These are phyloP conservation scores for Pyrenophora tritici-repentis DNA, from an alignment of 2,329 filamentous ascomycete genomes.

Conservation along the genomic window DNA sequence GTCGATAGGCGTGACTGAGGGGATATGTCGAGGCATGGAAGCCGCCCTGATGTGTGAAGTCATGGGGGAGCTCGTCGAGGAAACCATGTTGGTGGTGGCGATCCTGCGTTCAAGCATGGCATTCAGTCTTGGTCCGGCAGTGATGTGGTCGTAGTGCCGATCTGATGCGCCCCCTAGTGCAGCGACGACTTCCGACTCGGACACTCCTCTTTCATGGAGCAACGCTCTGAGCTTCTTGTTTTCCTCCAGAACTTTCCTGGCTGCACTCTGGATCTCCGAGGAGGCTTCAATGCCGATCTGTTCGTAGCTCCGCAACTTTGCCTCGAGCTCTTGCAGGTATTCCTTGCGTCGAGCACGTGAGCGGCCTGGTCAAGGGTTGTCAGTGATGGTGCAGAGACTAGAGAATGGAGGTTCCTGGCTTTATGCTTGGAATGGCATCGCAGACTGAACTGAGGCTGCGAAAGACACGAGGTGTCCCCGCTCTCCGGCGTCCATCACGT, in stretches of 20 bases:
- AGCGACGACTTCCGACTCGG: constrained; percentile 57
- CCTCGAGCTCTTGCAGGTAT: constrained; percentile 72
- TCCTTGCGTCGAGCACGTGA: constrained; percentile 76
- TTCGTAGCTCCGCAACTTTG: constrained; percentile 66
- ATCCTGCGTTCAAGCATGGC: constrained; percentile 41
- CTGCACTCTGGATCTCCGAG: constrained; percentile 72
- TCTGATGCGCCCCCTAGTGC: constrained; percentile 33
- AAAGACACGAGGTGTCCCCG: background rate
- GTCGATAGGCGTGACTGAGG: constrained; percentile 27
- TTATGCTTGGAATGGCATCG: background rate
- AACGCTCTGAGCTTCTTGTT: constrained; percentile 68
- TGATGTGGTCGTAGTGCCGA: constrained; percentile 33
- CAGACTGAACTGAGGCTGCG: too few relatives aligned
- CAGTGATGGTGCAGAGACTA: constrained; percentile 4
- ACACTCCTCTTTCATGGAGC: constrained; percentile 62
- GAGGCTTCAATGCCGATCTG: constrained; percentile 69
- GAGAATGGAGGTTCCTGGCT: background rate
- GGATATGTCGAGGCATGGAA: constrained; percentile 23
- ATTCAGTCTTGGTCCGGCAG: constrained; percentile 33
- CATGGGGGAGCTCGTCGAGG: constrained; percentile 26
- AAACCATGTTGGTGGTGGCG: constrained; percentile 26
- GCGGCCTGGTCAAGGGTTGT: constrained; percentile 52
- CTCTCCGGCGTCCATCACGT: background rate
- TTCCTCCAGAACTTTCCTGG: constrained; percentile 70
- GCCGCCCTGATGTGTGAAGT: constrained; percentile 18